Evolutionary conservation across 2,329 filamentous ascomycete genomes (phyloP), one percentile per base, ranked within the genome.

Genomic region (Penicillium psychrosexuale): DNA sequence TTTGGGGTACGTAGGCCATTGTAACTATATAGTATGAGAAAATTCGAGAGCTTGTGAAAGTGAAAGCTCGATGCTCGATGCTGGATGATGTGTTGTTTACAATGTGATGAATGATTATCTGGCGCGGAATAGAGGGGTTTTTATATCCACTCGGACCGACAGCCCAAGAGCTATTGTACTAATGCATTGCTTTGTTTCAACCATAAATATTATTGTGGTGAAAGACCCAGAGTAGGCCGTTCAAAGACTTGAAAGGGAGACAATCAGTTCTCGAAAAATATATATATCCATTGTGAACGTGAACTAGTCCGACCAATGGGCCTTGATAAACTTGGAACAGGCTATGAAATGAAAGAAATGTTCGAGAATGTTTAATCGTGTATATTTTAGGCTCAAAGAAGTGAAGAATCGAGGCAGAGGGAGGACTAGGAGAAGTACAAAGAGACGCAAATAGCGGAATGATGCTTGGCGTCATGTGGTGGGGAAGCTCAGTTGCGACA

Each of bases 381-480:
- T 43, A 17, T 37, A 51, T 51, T 28, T 45, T 12, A 11, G 11
- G 36, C n/a, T 15, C 36, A 37, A 54, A 45, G 33, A 45, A 34
- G 6, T 34, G 40, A 57, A 37, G n/a, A 27, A 42, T 13, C 13
- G 28, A 12, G 19, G 27, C 33, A 11, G 37, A 5, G 36, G 6
- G 17, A 37, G 17, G 22, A 46, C n/a, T 40, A 50, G 30, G 28
- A 17, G 38, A 45, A 56, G 40, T 31, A 51, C 47, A 50, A 38
- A 38, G 40, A 17, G 42, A 53, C 38, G 9, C 8, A 45, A 45
- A 33, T 24, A 45, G 30, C 19, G 52, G 53, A 57, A 53, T 37
- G 39, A 46, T 48, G 55, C 61, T 65, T 63, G 62, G 62, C 63
- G 58, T 63, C 61, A 65, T 64, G 61, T 61, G 62, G 62, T 61